These are phyloP conservation scores for Aspergillus fumigatus DNA, from an alignment of 2,329 filamentous ascomycete species.

Conservation along the genomic window DNA sequence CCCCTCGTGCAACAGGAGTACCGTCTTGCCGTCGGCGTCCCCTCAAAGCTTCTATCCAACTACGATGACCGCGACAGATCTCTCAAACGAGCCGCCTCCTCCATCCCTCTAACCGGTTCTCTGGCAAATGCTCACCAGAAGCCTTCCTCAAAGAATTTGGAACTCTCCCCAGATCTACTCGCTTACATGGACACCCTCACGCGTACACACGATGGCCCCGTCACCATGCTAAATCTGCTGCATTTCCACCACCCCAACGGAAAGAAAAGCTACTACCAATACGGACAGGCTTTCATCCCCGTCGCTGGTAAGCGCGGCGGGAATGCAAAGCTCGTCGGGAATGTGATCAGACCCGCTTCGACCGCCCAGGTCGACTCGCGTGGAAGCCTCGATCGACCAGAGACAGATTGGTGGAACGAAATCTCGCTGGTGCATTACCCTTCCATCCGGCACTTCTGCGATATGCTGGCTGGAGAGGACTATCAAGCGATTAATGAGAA, in stretches of 20 bases:
- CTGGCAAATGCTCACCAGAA: slow-evolving; percentile 24
- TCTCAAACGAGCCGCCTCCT: slow-evolving; percentile 15
- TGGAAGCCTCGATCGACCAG: slow-evolving; percentile 15
- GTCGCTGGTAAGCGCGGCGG: slow-evolving; percentile 54
- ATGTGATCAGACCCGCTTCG: slow-evolving; percentile 39
- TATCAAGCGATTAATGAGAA: slow-evolving; percentile 56
- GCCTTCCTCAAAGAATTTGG: slow-evolving; percentile 43
- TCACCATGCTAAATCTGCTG: slow-evolving; percentile 62
- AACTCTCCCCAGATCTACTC: slow-evolving; percentile 49
- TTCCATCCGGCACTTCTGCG: slow-evolving; percentile 56
- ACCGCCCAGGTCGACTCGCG: slow-evolving; percentile 19
- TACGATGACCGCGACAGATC: slow-evolving; percentile 22
- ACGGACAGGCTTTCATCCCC: slow-evolving; percentile 45
- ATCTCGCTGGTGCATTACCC: slow-evolving; percentile 63
- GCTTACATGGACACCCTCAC: slow-evolving; percentile 44
- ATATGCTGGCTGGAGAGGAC: slow-evolving; percentile 55
- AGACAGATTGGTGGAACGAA: slow-evolving; percentile 53
- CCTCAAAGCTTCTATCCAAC: slow-evolving; percentile 30
- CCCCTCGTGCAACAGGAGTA: slow-evolving; percentile 26
- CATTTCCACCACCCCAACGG: slow-evolving; percentile 49
- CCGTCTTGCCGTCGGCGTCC: slow-evolving; percentile 30
- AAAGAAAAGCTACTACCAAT: slow-evolving; percentile 53
- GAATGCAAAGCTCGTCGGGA: slow-evolving; percentile 58
- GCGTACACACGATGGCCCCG: slow-evolving; percentile 37
- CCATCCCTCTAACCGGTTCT: slow-evolving; percentile 21